Evolutionary conservation across 306 rosid species (phyloP).

Genomic region (Phaseolus lunatus): DNA sequence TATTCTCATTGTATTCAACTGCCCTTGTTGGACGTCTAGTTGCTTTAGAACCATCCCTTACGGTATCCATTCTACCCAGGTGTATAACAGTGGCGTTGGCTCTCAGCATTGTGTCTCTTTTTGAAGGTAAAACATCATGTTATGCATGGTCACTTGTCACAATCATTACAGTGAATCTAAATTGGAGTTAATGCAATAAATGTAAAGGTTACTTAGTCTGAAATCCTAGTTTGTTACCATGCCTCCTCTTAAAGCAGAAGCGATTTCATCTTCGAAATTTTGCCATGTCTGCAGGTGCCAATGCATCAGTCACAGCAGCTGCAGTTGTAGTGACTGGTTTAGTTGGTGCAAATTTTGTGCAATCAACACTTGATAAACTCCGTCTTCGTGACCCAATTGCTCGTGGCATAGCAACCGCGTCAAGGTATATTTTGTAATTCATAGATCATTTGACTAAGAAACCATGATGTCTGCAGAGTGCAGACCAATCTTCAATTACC

Average conservation of each 20-base stretch:
- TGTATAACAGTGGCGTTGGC: slow-evolving; percentile 88
- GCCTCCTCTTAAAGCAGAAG: not conserved
- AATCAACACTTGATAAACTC: slow-evolving; percentile 71
- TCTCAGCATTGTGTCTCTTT: slow-evolving; percentile 75
- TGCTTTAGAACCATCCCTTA: slow-evolving; percentile 75
- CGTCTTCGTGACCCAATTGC: slow-evolving; percentile 84
- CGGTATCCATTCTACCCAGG: slow-evolving; percentile 81
- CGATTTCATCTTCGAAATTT: not conserved
- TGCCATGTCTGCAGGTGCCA: slow-evolving; percentile 63
- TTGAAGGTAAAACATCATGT: slow-evolving; percentile 68
- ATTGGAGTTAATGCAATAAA: slow-evolving; percentile 1
- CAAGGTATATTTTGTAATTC: slow-evolving; percentile 61
- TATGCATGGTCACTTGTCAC: not conserved
- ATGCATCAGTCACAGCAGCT: slow-evolving; percentile 78
- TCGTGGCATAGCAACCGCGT: slow-evolving; percentile 91
- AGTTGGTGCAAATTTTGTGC: slow-evolving; percentile 89
- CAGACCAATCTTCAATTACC: slow-evolving; percentile 15
- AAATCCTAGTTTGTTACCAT: not conserved
- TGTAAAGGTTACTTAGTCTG: not conserved
- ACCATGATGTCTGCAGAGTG: slow-evolving; percentile 9
- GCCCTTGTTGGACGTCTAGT: slow-evolving; percentile 81
- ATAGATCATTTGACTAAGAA: slow-evolving; percentile 7
- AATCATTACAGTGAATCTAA: not conserved
- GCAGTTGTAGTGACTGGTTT: slow-evolving; percentile 78
- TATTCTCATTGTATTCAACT: slow-evolving; percentile 86